Evolutionary conservation across 1,139 yeast genomes (phyloP).

Genomic region (Pichia sp.): DNA sequence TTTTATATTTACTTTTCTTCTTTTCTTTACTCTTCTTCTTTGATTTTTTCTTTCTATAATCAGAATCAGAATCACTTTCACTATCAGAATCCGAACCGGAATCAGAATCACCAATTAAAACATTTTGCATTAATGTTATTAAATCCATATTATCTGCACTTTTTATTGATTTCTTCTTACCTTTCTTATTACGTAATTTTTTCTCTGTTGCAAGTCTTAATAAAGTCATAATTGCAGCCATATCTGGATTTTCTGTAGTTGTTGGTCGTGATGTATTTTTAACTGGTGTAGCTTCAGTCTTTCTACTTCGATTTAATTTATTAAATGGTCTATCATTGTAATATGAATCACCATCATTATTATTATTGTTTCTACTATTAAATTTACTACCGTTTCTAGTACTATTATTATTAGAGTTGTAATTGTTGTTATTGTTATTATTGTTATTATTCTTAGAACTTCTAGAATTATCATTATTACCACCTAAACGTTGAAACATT

Average conservation of each 20-base stretch:
- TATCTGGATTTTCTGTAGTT: slow-evolving; percentile 1
- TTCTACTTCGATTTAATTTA: neutral
- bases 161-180: slow-evolving; percentile 6
- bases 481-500: neutral
- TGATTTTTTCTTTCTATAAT: neutral
- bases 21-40: neutral
- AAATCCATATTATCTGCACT: slow-evolving; percentile 4
- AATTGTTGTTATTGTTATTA: no score
- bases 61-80: neutral
- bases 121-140: slow-evolving; percentile 5
- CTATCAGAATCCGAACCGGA: neutral
- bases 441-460: neutral
- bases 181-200: slow-evolving; percentile 5
- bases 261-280: neutral
- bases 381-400: no score
- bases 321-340: slow-evolving; percentile 7
- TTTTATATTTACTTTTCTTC: neutral
- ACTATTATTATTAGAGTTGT: no score
- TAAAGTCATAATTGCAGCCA: slow-evolving; percentile 2
- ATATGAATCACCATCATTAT: neutral
- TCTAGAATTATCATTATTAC: neutral
- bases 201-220: slow-evolving; percentile 5
- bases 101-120: slow-evolving; percentile 1
- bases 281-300: neutral
- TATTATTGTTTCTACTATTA: neutral